Evolutionary conservation across 2,329 filamentous ascomycete genomes (phyloP).

Genomic region (Colletotrichum costaricense): DNA sequence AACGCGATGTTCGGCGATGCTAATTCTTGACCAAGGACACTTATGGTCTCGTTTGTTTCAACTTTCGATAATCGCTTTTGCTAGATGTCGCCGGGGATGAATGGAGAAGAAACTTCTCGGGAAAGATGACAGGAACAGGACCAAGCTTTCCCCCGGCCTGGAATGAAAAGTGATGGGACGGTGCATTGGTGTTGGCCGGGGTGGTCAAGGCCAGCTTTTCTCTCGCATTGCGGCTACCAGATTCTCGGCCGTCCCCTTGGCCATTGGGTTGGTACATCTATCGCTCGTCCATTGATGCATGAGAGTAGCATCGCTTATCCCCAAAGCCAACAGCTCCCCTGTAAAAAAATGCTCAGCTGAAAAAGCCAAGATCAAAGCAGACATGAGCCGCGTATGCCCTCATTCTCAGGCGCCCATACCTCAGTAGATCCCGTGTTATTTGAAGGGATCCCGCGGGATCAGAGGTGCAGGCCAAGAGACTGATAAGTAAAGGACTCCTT

Average conservation of each 20-base stretch:
- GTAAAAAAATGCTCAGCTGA: background rate
- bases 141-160: background rate
- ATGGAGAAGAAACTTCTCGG: background rate
- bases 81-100: background rate
- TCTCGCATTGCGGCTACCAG: no score
- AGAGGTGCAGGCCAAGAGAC: no score
- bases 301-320: background rate
- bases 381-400: background rate
- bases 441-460: no score
- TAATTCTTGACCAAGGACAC: no score
- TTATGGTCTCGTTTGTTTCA: no score
- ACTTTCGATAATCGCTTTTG: no score
- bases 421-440: no score
- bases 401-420: background rate
- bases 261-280: background rate
- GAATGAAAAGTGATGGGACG: background rate
- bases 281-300: background rate
- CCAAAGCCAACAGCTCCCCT: background rate
- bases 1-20: no score
- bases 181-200: background rate
- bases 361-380: background rate
- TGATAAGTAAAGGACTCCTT: no score
- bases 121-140: background rate
- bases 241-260: background rate
- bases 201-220: background rate